Evolutionary conservation across 192 early-diverging fungal species (phyloP).

Genomic region (Podila epicladia): DNA sequence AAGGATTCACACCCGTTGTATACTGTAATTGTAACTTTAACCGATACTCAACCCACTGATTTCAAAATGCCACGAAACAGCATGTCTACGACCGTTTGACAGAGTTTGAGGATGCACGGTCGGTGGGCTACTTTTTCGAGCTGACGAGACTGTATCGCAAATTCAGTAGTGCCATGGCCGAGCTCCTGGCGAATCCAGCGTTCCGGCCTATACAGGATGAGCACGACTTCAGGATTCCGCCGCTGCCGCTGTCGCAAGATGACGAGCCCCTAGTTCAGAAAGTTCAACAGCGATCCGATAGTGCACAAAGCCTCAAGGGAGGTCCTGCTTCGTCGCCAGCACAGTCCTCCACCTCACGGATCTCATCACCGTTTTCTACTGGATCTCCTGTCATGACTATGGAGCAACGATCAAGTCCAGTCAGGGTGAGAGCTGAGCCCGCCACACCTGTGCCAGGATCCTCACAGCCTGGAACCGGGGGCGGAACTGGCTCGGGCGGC

Average conservation of each 20-base stretch:
- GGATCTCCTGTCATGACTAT: no score
- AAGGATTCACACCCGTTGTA: not conserved
- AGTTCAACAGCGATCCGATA: no score
- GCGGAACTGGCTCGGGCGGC: no score
- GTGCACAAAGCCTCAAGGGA: no score
- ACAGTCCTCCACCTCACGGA: no score
- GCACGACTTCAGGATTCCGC: not conserved
- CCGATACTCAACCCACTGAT: not conserved
- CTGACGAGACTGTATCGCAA: constrained; percentile 25
- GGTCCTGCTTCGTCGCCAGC: no score
- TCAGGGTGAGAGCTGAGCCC: no score
- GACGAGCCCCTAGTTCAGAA: not conserved
- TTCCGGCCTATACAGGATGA: constrained; percentile 25
- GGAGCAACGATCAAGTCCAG: no score
- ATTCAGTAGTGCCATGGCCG: constrained; percentile 33
- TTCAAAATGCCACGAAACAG: constrained; percentile 1
- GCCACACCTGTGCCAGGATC: no score
- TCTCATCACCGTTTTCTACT: no score
- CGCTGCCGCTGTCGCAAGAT: constrained; percentile 9
- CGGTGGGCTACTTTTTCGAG: constrained; percentile 45
- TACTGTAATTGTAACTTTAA: not conserved
- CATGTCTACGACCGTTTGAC: constrained; percentile 48
- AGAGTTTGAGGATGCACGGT: constrained; percentile 32
- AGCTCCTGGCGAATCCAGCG: constrained; percentile 29
- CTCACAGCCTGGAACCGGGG: no score